Percentiles rank a stretch among this genome's conserved stretches.
phyloP scores from a whole-genome alignment of 495 filamentous ascomycete genomes.

The Aspergillus avenaceus region DNA sequence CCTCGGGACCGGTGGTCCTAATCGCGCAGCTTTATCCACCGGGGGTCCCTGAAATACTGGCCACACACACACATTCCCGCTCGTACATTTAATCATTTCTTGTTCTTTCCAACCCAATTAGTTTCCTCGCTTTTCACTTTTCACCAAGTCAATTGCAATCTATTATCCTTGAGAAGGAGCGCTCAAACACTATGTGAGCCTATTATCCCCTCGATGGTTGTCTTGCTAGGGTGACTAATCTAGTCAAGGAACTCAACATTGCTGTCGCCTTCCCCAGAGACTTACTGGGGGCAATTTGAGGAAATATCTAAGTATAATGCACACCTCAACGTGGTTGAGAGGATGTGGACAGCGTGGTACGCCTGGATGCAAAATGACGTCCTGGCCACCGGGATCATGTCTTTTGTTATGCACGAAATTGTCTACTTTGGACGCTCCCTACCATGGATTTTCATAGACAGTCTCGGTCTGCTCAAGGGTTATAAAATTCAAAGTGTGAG shows the following conservation, averaged over 20 bases:
- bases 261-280: constrained; percentile 47
- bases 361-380: constrained; percentile 98
- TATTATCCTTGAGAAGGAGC: background rate
- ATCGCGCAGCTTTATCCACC: constrained; percentile 10
- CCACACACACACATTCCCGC: constrained; percentile 1
- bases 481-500: constrained; percentile 91
- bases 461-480: constrained; percentile 77
- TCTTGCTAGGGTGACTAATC: constrained; percentile 1
- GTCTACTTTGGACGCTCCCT: constrained; percentile 92
- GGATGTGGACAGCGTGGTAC: constrained; percentile 93
- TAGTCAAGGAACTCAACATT: constrained; percentile 52
- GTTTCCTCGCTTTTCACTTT: background rate
- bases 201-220: background rate
- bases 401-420: constrained; percentile 88
- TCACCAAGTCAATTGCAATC: background rate
- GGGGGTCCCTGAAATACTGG: constrained; percentile 21
- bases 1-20: constrained; percentile 30
- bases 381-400: constrained; percentile 94
- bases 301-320: constrained; percentile 85
- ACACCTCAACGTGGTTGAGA: constrained; percentile 77
- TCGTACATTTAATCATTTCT: background rate
- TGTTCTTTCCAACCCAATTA: background rate
- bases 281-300: constrained; percentile 79
- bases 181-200: constrained; percentile 6
- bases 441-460: constrained; percentile 92